phyloP scores from a whole-genome alignment of 495 filamentous ascomycete species.

The Apodospora peruviana region DNA sequence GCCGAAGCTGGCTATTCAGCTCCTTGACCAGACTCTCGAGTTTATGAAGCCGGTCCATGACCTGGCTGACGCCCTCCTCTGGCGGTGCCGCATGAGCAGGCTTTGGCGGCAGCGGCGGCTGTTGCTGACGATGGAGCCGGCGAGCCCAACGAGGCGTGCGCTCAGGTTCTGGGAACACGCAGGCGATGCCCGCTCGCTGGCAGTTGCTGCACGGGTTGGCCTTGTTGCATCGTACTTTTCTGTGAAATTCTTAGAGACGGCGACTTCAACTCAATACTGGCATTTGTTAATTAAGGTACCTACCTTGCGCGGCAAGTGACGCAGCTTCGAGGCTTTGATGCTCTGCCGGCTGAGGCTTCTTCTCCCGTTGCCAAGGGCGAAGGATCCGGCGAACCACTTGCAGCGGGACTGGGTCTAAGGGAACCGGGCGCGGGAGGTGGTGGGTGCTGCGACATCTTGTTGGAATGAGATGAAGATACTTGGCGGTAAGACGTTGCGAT shows the following conservation, averaged over 20 bases:
- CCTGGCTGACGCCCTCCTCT: conserved; percentile 19
- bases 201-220: conserved; percentile 54
- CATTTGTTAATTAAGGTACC: conserved; percentile 18
- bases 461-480: too few relatives aligned
- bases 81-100: conserved; percentile 7
- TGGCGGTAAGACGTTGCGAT: too few relatives aligned
- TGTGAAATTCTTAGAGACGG: conserved; percentile 18
- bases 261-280: conserved; percentile 18
- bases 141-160: conserved; percentile 45
- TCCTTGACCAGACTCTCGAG: conserved; percentile 53
- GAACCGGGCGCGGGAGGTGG: too few relatives aligned
- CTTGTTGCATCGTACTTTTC: conserved; percentile 61
- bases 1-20: conserved; percentile 46
- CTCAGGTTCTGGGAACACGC: conserved; percentile 43
- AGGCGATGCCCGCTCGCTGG: conserved; percentile 50
- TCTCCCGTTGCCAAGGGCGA: too few relatives aligned
- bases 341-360: background rate
- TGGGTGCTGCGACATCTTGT: too few relatives aligned
- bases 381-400: too few relatives aligned
- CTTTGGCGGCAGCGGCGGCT: conserved; percentile 14
- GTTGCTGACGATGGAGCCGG: conserved; percentile 16
- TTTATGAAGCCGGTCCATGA: conserved; percentile 47
- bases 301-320: conserved; percentile 21
- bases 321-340: conserved; percentile 47
- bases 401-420: too few relatives aligned